phyloP scores from a whole-genome alignment of 805 yeast species.

The Metschnikowia noctiluminum region DNA sequence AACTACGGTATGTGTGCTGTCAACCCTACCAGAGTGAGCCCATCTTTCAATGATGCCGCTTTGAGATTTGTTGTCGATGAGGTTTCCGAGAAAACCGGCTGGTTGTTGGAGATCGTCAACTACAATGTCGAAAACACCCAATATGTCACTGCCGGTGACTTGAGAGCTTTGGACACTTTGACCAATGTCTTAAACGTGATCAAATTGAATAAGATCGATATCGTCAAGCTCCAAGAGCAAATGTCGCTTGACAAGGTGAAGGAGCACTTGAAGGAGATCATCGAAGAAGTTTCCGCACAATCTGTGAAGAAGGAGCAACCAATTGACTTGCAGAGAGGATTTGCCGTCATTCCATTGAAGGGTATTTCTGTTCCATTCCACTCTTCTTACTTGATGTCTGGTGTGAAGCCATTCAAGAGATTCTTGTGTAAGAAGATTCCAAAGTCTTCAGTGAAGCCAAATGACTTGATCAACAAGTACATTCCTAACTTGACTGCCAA shows the following conservation, averaged over 20 bases:
- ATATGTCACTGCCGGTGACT: conserved; percentile 98
- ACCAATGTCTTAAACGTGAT: conserved; percentile 90
- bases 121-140: conserved; percentile 97
- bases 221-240: conserved; percentile 78
- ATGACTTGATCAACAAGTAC: conserved; percentile 89
- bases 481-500: conserved; percentile 98
- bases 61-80: conserved; percentile 91
- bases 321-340: conserved; percentile 94
- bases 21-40: conserved; percentile 88
- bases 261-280: conserved; percentile 84
- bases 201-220: conserved; percentile 91
- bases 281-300: conserved; percentile 78
- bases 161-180: conserved; percentile 89
- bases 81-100: conserved; percentile 75
- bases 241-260: conserved; percentile 85
- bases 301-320: conserved; percentile 92
- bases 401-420: conserved; percentile 98
- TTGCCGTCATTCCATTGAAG: conserved; percentile 95
- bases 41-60: conserved; percentile 90
- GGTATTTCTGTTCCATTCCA: conserved; percentile 99
- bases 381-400: conserved; percentile 95
- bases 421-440: conserved; percentile 95
- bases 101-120: conserved; percentile 97
- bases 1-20: conserved; percentile 99
- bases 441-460: conserved; percentile 91